These are phyloP conservation scores for Chromera velia DNA, from an alignment of 73 alveolate genomes.

Conservation along the genomic window DNA sequence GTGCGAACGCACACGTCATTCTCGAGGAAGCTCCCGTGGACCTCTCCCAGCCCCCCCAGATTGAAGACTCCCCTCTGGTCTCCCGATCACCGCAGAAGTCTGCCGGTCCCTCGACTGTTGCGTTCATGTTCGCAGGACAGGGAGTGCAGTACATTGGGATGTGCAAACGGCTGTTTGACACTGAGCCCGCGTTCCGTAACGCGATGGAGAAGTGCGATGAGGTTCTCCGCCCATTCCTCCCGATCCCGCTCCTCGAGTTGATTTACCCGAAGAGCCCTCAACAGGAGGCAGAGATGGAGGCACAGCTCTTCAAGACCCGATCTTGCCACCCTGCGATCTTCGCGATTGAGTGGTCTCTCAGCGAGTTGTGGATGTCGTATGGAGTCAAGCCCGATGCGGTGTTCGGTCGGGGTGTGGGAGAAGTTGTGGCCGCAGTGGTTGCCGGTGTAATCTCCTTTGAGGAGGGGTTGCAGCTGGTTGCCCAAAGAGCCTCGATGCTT, in stretches of 20 bases:
- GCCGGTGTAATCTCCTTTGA: neutral
- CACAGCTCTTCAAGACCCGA: neutral
- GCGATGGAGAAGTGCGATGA: conserved; percentile 29
- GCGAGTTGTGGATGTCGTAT: neutral
- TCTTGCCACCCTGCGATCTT: neutral
- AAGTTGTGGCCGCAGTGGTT: neutral
- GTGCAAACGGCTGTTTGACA: conserved; percentile 22
- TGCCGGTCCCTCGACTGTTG: neutral
- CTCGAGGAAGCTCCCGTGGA: conserved; percentile 12
- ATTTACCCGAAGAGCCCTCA: conserved; percentile 3
- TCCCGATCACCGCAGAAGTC: neutral
- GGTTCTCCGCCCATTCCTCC: conserved; percentile 26
- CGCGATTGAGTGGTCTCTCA: neutral
- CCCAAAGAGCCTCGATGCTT: neutral
- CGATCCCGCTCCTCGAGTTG: conserved; percentile 28
- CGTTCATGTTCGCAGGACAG: conserved; percentile 41
- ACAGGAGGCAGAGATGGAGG: neutral
- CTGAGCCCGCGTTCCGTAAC: conserved; percentile 26
- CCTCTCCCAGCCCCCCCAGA: neutral
- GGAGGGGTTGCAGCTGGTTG: neutral
- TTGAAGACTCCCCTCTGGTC: too few species aligned
- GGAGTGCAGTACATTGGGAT: conserved; percentile 32
- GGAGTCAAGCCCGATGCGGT: neutral
- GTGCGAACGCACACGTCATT: conserved; percentile 38
- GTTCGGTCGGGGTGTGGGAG: neutral